These are phyloP conservation scores for Bipolaris victoriae DNA, from an alignment of 2,329 filamentous ascomycete genomes.

Conservation along the genomic window DNA sequence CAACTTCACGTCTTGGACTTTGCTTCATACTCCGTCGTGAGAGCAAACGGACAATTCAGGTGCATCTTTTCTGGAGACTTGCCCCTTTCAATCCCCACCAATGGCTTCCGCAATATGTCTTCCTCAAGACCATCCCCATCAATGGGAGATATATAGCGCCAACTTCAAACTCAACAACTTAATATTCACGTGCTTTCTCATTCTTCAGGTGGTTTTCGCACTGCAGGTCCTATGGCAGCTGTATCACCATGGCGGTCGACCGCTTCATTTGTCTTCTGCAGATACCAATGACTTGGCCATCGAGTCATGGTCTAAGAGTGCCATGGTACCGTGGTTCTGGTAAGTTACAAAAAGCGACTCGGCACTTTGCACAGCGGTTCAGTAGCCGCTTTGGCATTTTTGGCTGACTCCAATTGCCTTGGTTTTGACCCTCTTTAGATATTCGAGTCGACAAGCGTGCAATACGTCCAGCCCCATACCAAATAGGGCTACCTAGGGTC, in stretches of 20 bases:
- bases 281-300: background rate
- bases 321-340: background rate
- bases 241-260: background rate
- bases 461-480: background rate
- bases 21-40: background rate
- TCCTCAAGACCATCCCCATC: background rate
- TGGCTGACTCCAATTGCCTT: background rate
- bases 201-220: background rate
- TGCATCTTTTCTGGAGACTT: background rate
- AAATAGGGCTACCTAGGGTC: background rate
- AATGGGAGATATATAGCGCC: background rate
- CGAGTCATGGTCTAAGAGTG: background rate
- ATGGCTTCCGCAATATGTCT: background rate
- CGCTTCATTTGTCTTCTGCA: background rate
- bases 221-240: background rate
- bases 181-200: background rate
- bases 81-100: background rate
- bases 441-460: background rate
- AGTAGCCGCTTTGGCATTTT: background rate
- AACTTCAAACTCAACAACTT: background rate
- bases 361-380: background rate
- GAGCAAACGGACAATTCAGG: background rate
- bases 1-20: background rate
- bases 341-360: slow-evolving; percentile 1
- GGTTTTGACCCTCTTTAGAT: background rate